Evolutionary conservation across 352 stramenopile genomes (phyloP).

Genomic region (Aphanomyces astaci): DNA sequence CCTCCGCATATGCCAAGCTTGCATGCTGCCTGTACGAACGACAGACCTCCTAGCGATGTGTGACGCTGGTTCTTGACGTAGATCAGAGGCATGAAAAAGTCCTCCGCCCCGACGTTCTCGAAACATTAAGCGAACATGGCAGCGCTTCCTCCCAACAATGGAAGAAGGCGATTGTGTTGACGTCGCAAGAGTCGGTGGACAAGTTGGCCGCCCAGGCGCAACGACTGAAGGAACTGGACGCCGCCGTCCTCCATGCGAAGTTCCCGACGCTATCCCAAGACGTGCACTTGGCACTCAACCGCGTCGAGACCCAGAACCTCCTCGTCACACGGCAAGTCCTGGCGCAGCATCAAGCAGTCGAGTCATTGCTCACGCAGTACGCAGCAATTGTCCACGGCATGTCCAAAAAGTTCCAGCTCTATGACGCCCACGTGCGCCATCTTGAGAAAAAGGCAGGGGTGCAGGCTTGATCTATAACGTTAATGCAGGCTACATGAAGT

Average conservation of each 20-base stretch:
- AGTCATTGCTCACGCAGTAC: conserved; percentile 6
- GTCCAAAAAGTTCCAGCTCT: conserved; percentile 22
- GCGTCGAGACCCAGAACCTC: conserved; percentile 12
- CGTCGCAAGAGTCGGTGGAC: not conserved
- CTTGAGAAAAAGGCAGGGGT: not conserved
- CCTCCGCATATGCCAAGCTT: conserved; percentile 1
- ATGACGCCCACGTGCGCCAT: not conserved
- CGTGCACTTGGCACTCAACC: not conserved
- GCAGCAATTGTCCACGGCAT: conserved; percentile 1
- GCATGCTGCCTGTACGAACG: conserved; percentile 9
- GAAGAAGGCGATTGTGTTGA: conserved; percentile 18
- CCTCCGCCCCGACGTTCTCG: not conserved
- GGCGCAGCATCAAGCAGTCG: conserved; percentile 3
- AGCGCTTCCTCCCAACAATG: not conserved
- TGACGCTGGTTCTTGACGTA: not conserved
- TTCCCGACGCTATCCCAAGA: conserved; percentile 4
- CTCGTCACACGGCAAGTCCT: conserved; percentile 8
- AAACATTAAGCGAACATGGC: conserved; percentile 7
- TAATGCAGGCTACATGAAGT: no score
- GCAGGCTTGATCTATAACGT: not conserved
- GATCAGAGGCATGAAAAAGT: conserved; percentile 16
- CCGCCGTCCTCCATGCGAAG: not conserved
- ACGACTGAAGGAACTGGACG: conserved; percentile 2
- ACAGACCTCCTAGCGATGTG: not conserved
- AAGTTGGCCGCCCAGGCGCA: not conserved